Evolutionary conservation across 805 yeast genomes (phyloP), one percentile per base, ranked within the genome.

Genomic region (Candida orba): DNA sequence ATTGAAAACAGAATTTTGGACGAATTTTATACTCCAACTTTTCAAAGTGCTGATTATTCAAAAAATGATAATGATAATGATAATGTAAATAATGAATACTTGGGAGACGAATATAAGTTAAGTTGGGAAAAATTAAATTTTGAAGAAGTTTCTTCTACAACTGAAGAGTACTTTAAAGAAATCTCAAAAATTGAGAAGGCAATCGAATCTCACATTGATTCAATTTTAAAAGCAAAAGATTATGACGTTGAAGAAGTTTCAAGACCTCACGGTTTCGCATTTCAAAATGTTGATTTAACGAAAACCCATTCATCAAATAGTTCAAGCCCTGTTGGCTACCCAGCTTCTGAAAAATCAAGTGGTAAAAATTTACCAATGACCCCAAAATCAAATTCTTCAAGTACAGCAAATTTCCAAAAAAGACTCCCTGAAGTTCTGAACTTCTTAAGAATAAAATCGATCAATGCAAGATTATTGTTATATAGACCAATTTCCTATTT

Each of bases 1-100:
- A 36, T 56, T 23, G 60, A 56, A 31, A 56, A 56, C 38, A 48
- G 52, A 25, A 36, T 56, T 20, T 33, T 56, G 14, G 55, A 56
- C 46, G 58, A 54, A 10, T 48, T 54, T 25, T 56, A 50, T 40
- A 45, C 45, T 1, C 58, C 58, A 4, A 34, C 37, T 12, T 55
- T 48, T 24, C 34, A 36, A 17, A 15, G n/a, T 27, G 39, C 27
- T 20, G 30, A 34, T 3, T 35, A 29, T 27, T 8, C 29, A 27
- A 27, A 13, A 10, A 13, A 27, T 27, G 29, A 27, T 8, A 8
- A 2, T 22, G 15, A 34, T 29, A 23, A 27, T 6, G 48, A 44
- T 12, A 53, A 48, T 36, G 34, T n/a, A n/a, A 23, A 23, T 14
- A 24, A 23, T 23, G 13, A 23, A n/a, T 35, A 35, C 23, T 23